phyloP scores from a whole-genome alignment of 306 rosid species.

The Acacia confusa region DNA sequence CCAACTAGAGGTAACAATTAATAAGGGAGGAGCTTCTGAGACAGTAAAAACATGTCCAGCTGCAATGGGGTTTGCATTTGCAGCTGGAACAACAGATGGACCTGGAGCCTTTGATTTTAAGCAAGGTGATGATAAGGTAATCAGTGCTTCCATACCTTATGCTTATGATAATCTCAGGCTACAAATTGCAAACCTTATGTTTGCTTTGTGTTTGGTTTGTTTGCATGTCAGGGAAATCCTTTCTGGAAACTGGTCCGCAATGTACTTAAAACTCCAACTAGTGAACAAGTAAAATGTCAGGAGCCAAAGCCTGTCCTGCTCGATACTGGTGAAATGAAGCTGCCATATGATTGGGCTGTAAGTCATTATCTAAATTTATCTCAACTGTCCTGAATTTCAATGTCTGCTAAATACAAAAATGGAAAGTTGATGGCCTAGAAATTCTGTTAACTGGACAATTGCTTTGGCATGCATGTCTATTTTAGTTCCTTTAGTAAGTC shows the following conservation, averaged over 20 bases:
- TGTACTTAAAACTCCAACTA: conserved; percentile 62
- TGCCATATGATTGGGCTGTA: conserved; percentile 97
- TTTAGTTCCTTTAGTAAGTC: neutral
- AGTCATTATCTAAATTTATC: conserved; percentile 34
- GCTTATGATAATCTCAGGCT: conserved; percentile 8
- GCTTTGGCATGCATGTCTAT: neutral
- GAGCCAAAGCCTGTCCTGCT: conserved; percentile 88
- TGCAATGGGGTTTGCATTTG: conserved; percentile 95
- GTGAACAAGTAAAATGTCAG: conserved; percentile 80
- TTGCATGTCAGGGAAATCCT: conserved; percentile 66
- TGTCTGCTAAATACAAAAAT: conserved; percentile 14
- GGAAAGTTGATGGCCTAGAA: conserved; percentile 17
- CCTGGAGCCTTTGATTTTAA: conserved; percentile 93
- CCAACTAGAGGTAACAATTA: conserved; percentile 62
- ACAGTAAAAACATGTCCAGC: conserved; percentile 87
- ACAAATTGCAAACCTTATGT: conserved; percentile 8
- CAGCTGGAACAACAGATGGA: conserved; percentile 96
- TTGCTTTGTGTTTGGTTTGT: conserved; percentile 34
- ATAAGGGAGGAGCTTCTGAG: conserved; percentile 50
- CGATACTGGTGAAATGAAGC: conserved; percentile 90
- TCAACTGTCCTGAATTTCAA: conserved; percentile 1
- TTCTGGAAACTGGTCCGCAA: conserved; percentile 83
- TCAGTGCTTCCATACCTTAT: conserved; percentile 11
- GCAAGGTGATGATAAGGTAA: conserved; percentile 92
- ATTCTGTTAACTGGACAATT: neutral